Base-by-base conservation (phyloP, 805 yeast genomes). In the Sugiyamaella americana region DNA sequence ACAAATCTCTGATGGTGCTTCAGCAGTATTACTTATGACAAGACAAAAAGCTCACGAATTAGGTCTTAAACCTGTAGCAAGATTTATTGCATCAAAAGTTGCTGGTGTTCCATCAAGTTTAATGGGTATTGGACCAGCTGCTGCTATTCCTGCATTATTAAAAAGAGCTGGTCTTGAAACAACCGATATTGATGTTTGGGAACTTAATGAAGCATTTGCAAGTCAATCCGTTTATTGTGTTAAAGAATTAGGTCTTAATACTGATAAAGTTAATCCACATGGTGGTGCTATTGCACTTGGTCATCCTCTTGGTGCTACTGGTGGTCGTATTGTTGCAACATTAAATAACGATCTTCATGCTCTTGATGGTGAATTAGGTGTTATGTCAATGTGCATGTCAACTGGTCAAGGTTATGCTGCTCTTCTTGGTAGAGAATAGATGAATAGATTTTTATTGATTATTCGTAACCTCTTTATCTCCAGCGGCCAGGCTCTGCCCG, bases 251-350 rank as follows among this genome's bases (percentile, higher is more conserved):
- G 69, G 71, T 50, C 64, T 87, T 48, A 80, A 80, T 50, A 67
- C 68, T 23, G 76, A 75, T 37, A 87, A 84, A 67, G 75, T 87
- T 40, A 87, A 87, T 64, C 87, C 81, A 41, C 83, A 85, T 63
- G 95, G 96, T 69, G 96, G 96, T 66, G 96, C 96, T 20, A 94
- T 87, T 57, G 95, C 95, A 36, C 65, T 87, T 56, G 96, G 96
- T 34, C 95, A 87, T 65, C 96, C 96, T 63, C 74, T 87, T 62
- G 96, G 96, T 48, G 84, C 91, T 36, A 58, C 63, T 21, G 67
- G 71, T 2, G 79, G 75, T 24, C 57, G 74, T 46, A 54, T 64
- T 17, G 53, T 64, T 13, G 58, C 69, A n/a, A 69, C 71, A 2
- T 57, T 69, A 38, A 39, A 68, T 30, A 66, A 66, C 40, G 70